Conservation (phyloP, 2,329 filamentous ascomycete genomes). For the Colletotrichum endophyticum region DNA sequence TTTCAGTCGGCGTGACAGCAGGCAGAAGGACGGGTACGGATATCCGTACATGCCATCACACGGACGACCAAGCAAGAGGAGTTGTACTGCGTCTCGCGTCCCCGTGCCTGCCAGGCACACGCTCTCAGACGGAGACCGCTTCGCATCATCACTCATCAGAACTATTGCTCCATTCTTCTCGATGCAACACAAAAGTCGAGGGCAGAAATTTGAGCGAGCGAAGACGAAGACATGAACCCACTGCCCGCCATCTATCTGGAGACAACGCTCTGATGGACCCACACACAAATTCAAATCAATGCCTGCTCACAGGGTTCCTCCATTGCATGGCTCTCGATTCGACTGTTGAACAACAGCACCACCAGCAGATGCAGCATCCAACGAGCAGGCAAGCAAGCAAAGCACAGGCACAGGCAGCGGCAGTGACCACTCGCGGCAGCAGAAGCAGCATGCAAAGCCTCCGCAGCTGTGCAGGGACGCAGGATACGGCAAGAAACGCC, state of each 20-base stretch:
- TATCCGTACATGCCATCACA: not conserved
- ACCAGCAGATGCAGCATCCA: not conserved
- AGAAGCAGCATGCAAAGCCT: not conserved
- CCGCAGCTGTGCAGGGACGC: not conserved
- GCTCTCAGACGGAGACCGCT: constrained; percentile 7
- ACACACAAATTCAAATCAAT: constrained; percentile 20
- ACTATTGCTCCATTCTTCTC: constrained; percentile 8
- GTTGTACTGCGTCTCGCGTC: constrained; percentile 1
- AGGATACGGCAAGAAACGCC: not conserved
- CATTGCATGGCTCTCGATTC: not conserved
- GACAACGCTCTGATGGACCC: constrained; percentile 4
- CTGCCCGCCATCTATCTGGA: constrained; percentile 6
- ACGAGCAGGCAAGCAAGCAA: not conserved
- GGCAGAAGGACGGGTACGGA: not conserved
- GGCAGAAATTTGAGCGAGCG: not conserved
- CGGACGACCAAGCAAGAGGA: not conserved
- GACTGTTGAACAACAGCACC: not conserved
- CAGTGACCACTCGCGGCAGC: not conserved
- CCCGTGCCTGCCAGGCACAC: not conserved
- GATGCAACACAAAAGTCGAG: constrained; percentile 11
- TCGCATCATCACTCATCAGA: not conserved
- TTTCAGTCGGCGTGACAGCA: not conserved
- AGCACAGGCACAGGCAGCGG: not conserved
- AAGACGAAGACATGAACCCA: constrained; percentile 1
- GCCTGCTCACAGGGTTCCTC: constrained; percentile 13